Evolutionary conservation across 306 rosid species (phyloP), one percentile per base, ranked within the genome.

Genomic region (Quercus berberidifolia): DNA sequence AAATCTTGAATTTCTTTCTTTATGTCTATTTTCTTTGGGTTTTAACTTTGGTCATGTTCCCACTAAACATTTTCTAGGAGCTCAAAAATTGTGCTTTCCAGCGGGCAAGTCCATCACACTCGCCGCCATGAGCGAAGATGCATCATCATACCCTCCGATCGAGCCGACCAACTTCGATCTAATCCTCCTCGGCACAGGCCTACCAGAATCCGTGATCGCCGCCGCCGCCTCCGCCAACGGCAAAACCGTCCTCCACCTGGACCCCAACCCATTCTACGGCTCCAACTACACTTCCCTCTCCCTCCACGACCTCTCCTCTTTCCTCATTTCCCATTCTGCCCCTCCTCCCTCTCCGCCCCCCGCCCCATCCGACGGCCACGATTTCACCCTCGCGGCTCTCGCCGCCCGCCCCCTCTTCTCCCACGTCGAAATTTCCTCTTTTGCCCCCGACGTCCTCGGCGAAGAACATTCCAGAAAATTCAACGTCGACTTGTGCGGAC

Each of bases 201-300:
- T 92, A 1, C 52, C 91, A 2, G 88, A 86, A 85, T 91, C 97
- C 28, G 43, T 92, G 38, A 78, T 91, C 8, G 89, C 98, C 31
- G 97, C 97, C 1, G 94, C 97, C n/a, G 90, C 97, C 41, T 82
- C 97, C 6, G 83, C 89, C 23, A 74, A 64, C 18, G 93, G 94
- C 2, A 94, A 90, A 80, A 90, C 91, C 3, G 83, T 94, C 62
- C 93, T 94, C 89, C 98, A 92, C 86, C 86, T 94, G 20, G 98
- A 92, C 65, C 91, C 91, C 19, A 92, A 92, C 68, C 26, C 85
- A 73, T 91, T 86, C 81, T 94, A 92, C 56, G 97, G 98, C 17
- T 79, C 89, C 78, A 91, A 91, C 70, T 94, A 85, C 38, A 85
- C 97, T 68, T 87, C 97, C 26, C 93, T 86, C 18, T 49, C 90